A percentile compares a stretch with the other conserved stretches of the same genome.
Conservation (phyloP, 2,329 filamentous ascomycete species). For the Fusarium virguliforme region DNA sequence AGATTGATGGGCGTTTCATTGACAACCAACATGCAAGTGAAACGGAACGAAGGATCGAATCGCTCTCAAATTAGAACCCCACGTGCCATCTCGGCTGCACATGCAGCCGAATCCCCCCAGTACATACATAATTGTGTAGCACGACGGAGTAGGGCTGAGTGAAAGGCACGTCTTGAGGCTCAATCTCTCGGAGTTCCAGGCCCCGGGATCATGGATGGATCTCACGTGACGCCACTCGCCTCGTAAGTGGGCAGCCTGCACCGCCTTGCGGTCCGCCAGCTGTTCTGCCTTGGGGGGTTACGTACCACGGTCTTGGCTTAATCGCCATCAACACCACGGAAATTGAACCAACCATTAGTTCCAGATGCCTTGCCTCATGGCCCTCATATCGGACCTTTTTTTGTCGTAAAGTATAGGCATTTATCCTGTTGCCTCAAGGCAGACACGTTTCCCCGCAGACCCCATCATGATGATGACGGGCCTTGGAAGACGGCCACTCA, state of each 20-base stretch:
- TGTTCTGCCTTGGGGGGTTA: constrained; percentile 22
- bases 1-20: constrained; percentile 3
- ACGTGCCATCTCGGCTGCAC: constrained; percentile 1
- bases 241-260: constrained; percentile 22
- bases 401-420: constrained; percentile 1
- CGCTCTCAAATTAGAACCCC: constrained; percentile 11
- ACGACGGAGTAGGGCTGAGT: constrained; percentile 2
- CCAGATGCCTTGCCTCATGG: not conserved
- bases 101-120: not conserved
- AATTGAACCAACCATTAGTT: not conserved
- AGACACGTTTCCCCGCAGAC: constrained; percentile 15
- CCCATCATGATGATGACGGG: constrained; percentile 1
- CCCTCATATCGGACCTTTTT: constrained; percentile 13
- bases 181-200: constrained; percentile 1
- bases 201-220: not conserved
- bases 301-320: not conserved
- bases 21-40: not conserved
- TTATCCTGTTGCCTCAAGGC: constrained; percentile 18
- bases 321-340: not conserved
- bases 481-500: not conserved
- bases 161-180: constrained; percentile 14
- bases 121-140: no score
- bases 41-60: not conserved
- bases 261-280: constrained; percentile 29
- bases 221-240: constrained; percentile 13